phyloP scores from a whole-genome alignment of 163 green algal species.

The Trebouxiophyceae sp. region DNA sequence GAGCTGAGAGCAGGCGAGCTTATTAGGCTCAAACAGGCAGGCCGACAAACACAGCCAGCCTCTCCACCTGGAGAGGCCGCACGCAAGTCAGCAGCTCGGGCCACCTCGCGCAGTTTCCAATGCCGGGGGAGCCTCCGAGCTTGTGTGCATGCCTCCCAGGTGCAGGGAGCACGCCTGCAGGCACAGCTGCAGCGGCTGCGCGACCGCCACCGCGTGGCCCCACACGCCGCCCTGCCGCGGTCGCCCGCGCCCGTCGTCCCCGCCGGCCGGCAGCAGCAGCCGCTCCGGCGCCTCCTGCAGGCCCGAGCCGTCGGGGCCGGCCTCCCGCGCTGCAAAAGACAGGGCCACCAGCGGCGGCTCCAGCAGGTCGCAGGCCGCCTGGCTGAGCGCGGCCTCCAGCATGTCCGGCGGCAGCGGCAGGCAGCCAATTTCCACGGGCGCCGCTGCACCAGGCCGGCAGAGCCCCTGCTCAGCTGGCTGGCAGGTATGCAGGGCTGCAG shows the following conservation, averaged over 20 bases:
- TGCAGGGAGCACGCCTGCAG: neutral
- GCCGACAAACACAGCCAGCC: no score
- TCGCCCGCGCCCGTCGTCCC: neutral
- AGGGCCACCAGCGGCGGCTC: conserved; percentile 5
- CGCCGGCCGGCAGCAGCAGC: neutral
- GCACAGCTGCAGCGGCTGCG: neutral
- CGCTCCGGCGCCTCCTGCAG: neutral
- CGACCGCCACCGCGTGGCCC: neutral
- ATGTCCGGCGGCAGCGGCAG: conserved; percentile 19
- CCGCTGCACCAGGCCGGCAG: neutral
- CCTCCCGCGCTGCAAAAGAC: neutral
- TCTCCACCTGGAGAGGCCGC: no score
- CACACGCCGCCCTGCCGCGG: neutral
- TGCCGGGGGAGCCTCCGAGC: no score
- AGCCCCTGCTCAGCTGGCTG: neutral
- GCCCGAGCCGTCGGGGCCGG: neutral
- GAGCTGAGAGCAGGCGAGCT: no score
- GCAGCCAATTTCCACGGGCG: conserved; percentile 6
- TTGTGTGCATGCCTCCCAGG: neutral
- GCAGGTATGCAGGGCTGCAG: no score
- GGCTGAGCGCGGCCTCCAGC: conserved; percentile 13
- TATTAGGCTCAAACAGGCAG: no score
- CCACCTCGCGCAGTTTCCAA: no score
- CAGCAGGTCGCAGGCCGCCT: conserved; percentile 10
- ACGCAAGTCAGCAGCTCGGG: no score